phyloP scores from a whole-genome alignment of 169 alveolate genomes.

The Plasmodium inui region DNA sequence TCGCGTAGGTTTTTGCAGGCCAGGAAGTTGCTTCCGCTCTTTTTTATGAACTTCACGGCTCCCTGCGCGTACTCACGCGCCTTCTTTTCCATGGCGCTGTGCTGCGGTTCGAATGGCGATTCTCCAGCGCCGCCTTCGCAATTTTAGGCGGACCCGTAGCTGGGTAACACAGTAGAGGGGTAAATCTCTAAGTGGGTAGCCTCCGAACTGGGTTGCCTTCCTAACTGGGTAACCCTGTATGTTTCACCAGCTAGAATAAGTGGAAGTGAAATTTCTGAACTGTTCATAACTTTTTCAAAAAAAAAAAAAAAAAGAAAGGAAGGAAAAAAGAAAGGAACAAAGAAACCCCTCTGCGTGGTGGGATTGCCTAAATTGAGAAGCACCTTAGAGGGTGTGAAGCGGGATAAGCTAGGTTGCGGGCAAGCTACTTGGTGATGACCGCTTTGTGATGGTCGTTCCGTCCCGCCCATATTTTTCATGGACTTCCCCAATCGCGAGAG shows the following conservation, averaged over 20 bases:
- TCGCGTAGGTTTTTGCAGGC: constrained; percentile 61
- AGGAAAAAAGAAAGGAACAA: no score
- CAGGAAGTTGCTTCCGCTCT: constrained; percentile 60
- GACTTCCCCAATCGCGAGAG: neutral
- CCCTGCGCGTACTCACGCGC: constrained; percentile 72
- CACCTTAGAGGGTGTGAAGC: neutral
- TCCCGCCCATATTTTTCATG: no score
- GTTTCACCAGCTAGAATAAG: neutral
- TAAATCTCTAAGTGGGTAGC: no score
- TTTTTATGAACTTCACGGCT: constrained; percentile 18
- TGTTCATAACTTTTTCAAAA: neutral
- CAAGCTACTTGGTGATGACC: neutral
- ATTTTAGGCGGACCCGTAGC: no score
- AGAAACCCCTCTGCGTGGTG: neutral
- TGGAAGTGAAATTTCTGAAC: neutral
- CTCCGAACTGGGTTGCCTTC: no score
- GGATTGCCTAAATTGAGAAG: neutral
- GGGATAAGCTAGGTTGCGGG: neutral
- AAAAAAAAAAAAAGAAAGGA: no score
- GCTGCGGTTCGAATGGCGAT: neutral
- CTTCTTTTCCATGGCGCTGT: constrained; percentile 22
- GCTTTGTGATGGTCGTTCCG: neutral
- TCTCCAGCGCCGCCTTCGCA: no score
- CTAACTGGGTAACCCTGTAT: no score
- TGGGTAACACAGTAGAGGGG: no score